A percentile compares a stretch with the other conserved stretches of the same genome.
These are phyloP conservation scores for Excoecaria agallocha DNA, from an alignment of 345 rosid genomes.

Conservation along the genomic window DNA sequence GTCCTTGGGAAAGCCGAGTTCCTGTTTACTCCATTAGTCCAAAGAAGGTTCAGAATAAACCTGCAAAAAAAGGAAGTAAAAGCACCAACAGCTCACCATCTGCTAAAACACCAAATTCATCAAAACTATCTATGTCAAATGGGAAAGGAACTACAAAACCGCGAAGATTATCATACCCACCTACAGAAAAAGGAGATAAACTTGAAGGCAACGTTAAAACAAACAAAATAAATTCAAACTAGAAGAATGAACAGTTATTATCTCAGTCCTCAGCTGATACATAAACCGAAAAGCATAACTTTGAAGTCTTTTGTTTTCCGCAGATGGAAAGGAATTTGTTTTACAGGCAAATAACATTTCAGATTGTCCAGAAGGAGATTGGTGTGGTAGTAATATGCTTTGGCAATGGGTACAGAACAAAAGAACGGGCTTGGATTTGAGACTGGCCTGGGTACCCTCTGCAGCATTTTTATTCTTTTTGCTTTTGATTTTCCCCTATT, in stretches of 20 bases:
- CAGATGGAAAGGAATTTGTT: background rate
- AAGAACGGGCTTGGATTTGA: slow-evolving; percentile 4
- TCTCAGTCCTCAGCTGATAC: slow-evolving; percentile 5
- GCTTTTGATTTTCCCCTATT: background rate
- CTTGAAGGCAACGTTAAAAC: slow-evolving; percentile 26
- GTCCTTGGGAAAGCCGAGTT: slow-evolving; percentile 88
- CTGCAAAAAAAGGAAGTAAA: slow-evolving; percentile 38
- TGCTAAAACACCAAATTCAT: slow-evolving; percentile 46
- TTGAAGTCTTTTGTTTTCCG: slow-evolving; percentile 1
- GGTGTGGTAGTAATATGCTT: slow-evolving; percentile 4
- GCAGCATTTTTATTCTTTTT: background rate
- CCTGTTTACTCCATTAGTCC: slow-evolving; percentile 44
- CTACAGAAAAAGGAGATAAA: slow-evolving; percentile 39
- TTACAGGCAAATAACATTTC: background rate
- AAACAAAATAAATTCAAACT: slow-evolving; percentile 23
- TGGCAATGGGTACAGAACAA: background rate
- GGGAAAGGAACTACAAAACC: slow-evolving; percentile 42
- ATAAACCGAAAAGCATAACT: background rate
- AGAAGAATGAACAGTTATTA: slow-evolving; percentile 16
- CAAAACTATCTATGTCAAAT: slow-evolving; percentile 40
- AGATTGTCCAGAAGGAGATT: background rate
- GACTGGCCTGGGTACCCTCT: background rate
- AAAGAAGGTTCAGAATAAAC: slow-evolving; percentile 48
- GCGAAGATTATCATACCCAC: slow-evolving; percentile 69
- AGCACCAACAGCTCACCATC: slow-evolving; percentile 41